Conservation (phyloP, 1,284 basidiomycete genomes). For the Caloboletus inedulis region DNA sequence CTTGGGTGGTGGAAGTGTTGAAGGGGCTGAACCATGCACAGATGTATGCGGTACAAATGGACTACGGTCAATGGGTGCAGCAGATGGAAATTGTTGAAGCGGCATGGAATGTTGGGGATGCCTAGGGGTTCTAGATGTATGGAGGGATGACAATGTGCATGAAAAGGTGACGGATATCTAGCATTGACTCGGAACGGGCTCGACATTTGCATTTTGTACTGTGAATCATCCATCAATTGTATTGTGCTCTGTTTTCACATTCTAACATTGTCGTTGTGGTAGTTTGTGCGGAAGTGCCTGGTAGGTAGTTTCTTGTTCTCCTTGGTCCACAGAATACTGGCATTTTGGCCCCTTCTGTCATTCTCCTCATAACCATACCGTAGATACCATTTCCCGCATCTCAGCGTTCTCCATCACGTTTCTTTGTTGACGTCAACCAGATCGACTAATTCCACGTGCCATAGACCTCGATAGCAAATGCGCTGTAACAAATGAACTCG, state of each 20-base stretch:
- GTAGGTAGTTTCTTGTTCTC: no score
- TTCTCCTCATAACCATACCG: no score
- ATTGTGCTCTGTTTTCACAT: neutral
- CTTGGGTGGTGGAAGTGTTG: slow-evolving; percentile 17
- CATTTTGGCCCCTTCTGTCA: no score
- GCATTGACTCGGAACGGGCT: neutral
- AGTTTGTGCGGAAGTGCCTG: no score
- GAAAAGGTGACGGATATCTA: neutral
- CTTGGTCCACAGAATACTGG: no score
- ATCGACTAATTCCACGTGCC: no score
- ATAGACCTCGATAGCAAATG: no score
- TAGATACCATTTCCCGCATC: no score
- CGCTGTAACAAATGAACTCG: no score
- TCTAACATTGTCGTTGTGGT: neutral
- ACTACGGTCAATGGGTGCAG: neutral
- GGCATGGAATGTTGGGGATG: slow-evolving; percentile 21
- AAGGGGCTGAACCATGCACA: slow-evolving; percentile 3
- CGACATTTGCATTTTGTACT: neutral
- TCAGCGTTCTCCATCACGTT: no score
- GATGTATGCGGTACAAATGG: slow-evolving; percentile 20
- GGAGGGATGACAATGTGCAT: neutral
- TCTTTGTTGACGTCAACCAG: no score
- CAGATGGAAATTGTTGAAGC: slow-evolving; percentile 16
- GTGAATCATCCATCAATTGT: neutral
- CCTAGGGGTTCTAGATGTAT: neutral